A percentile compares a stretch with the other conserved stretches of the same genome.
phyloP scores from a whole-genome alignment of 2,329 filamentous ascomycete species.

The Penicillium capsulatum region DNA sequence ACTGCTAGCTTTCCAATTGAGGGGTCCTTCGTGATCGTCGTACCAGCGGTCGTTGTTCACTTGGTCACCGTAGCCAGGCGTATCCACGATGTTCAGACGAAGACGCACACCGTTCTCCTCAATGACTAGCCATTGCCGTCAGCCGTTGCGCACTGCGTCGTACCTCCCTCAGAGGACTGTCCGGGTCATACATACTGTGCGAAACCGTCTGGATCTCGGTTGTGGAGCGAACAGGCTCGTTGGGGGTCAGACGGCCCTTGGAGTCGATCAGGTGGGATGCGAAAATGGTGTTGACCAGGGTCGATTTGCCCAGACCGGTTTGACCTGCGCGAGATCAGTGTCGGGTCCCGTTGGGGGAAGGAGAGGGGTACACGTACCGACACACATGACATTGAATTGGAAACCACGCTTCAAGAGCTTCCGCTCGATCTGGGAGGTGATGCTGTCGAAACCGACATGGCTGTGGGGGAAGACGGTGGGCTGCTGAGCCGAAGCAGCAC shows the following conservation, averaged over 20 bases:
- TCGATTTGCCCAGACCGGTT: conserved; percentile 97
- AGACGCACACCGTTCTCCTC: conserved; percentile 99
- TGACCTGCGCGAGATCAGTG: conserved; percentile 70
- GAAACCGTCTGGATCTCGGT: conserved; percentile 98
- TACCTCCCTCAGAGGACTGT: not conserved
- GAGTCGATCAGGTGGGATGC: conserved; percentile 98
- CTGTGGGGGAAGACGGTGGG: conserved; percentile 75
- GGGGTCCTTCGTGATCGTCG: not conserved
- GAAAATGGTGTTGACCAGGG: conserved; percentile 99
- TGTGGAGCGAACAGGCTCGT: conserved; percentile 89
- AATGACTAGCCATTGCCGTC: conserved; percentile 58
- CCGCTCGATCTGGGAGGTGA: conserved; percentile 98
- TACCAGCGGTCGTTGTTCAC: conserved; percentile 98
- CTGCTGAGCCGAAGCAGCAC: conserved; percentile 44
- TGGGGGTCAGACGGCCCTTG: conserved; percentile 88
- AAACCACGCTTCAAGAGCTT: conserved; percentile 99
- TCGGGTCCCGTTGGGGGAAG: not conserved
- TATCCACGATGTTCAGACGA: conserved; percentile 97
- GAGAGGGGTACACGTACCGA: conserved; percentile 64
- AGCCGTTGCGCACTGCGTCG: conserved; percentile 9
- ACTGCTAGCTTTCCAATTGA: not conserved
- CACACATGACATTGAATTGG: conserved; percentile 99
- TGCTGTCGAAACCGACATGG: conserved; percentile 99
- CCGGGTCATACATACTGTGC: conserved; percentile 56
- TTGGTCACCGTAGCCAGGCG: conserved; percentile 94